phyloP scores from a whole-genome alignment of 2,329 filamentous ascomycete species.

The Paracorniculantispora psalliotae region DNA sequence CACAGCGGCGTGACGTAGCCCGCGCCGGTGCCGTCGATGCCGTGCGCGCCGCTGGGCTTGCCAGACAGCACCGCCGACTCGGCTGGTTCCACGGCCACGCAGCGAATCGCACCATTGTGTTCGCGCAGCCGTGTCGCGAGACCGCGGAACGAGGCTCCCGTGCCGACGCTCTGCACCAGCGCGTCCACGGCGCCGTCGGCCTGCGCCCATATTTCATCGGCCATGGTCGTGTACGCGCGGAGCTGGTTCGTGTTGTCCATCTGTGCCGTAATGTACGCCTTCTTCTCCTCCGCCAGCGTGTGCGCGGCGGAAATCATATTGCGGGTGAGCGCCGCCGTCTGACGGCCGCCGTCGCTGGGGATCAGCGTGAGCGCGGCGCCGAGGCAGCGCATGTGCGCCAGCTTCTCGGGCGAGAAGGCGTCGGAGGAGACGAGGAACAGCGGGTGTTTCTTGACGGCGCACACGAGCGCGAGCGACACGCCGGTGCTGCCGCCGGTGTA shows the following conservation, averaged over 20 bases:
- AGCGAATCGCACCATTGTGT: not conserved
- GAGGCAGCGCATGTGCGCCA: not conserved
- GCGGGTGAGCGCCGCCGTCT: not conserved
- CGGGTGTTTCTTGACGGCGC: conserved; percentile 22
- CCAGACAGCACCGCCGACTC: not conserved
- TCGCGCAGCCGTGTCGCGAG: not conserved
- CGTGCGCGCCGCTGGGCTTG: not conserved
- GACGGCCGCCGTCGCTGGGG: not conserved
- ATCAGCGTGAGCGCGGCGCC: not conserved
- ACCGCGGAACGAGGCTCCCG: not conserved
- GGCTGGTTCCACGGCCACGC: not conserved
- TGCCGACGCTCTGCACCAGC: not conserved
- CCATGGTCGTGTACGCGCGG: not conserved
- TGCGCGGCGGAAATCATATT: not conserved
- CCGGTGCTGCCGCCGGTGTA: conserved; percentile 17
- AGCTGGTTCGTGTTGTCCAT: not conserved
- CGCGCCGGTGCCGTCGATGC: not conserved
- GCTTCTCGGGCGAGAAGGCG: not conserved
- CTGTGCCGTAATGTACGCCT: not conserved
- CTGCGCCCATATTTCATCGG: not conserved
- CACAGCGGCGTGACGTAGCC: not conserved
- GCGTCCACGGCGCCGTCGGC: not conserved
- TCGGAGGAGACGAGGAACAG: conserved; percentile 9
- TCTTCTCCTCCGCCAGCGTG: not conserved
- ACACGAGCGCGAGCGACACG: conserved; percentile 14